Evolutionary conservation across 1,139 yeast genomes (phyloP), one percentile per base, ranked within the genome.

Genomic region (Saccharomyces hybrid): DNA sequence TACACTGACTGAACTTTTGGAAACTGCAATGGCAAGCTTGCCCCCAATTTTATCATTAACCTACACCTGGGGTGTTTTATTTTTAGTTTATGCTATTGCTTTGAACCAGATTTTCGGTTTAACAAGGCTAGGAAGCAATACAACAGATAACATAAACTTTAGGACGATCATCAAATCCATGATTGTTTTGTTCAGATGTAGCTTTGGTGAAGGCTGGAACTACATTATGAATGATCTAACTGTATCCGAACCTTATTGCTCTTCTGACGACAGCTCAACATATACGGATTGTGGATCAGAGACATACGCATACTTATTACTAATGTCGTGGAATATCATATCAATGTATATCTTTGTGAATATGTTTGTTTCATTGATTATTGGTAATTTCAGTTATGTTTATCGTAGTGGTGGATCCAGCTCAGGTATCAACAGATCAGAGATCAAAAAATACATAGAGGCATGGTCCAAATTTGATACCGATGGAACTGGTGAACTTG

Each of bases 201-300:
- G 96, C 73, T 89, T 93, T 70, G 99, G 98, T 11, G 98, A 93
- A 71, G 96, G 96, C 1, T 93, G 99, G 99, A 93, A 93, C 66
- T 82, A 86, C 65, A 78, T 88, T 46, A 84, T 93, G 93, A 77
- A 77, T 51, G 98, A 93, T 69, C 86, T 80, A 65, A 76, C 83
- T 1, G 70, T 90, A 6, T 75, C 73, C 16, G 63, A 73, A 1
- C 98, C 98, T 0, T 83, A 74, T 62, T 93, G 99, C 67, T 63
- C 52, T 31, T 74, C 78, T 2, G 65, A 72, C 2, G 70, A 72
- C 0, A 67, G 66, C 2, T 65, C 66, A 26, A 77, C 74, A 42
- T 76, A 75, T 50, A 78, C 85, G 5, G 98, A 91, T 68, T 93
- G 99, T 71, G 99, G 98, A 0, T 84, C 81, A 59, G 74, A 75